phyloP scores from a whole-genome alignment of 768 basidiomycete species.

The Boletus pseudopeckii region DNA sequence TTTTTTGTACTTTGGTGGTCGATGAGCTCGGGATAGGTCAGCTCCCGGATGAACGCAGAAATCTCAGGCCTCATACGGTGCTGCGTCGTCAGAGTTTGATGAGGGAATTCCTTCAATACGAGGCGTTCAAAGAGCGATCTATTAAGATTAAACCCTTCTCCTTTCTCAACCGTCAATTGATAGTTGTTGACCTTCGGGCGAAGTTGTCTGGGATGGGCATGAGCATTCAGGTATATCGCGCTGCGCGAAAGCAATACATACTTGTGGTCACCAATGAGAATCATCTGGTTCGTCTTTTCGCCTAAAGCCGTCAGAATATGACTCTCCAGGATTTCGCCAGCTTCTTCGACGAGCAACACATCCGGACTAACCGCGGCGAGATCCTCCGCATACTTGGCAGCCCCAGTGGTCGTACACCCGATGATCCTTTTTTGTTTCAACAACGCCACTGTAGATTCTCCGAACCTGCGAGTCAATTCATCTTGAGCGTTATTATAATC shows the following conservation, averaged over 20 bases:
- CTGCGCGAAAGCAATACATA: slow-evolving; percentile 22
- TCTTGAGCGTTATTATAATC: slow-evolving; percentile 42
- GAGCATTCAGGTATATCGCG: neutral
- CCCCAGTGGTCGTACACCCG: slow-evolving; percentile 68
- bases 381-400: slow-evolving; percentile 54
- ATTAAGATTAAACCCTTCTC: slow-evolving; percentile 66
- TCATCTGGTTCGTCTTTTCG: slow-evolving; percentile 45
- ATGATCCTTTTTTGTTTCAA: slow-evolving; percentile 54
- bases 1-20: slow-evolving; percentile 50
- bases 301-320: slow-evolving; percentile 63
- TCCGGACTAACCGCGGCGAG: slow-evolving; percentile 47
- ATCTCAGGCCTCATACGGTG: slow-evolving; percentile 79
- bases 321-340: slow-evolving; percentile 69
- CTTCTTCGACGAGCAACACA: slow-evolving; percentile 67
- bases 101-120: slow-evolving; percentile 59
- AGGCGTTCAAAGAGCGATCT: slow-evolving; percentile 68
- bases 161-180: slow-evolving; percentile 62
- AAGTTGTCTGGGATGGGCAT: slow-evolving; percentile 47
- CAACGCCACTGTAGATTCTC: slow-evolving; percentile 33
- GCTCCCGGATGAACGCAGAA: slow-evolving; percentile 54
- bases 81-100: slow-evolving; percentile 51
- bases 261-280: slow-evolving; percentile 76
- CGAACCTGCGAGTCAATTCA: slow-evolving; percentile 35
- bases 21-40: slow-evolving; percentile 67
- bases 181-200: slow-evolving; percentile 74